Percentiles rank a stretch among this genome's conserved stretches.
phyloP scores from a whole-genome alignment of 208 protist genomes.

The Phytomonas sp. region DNA sequence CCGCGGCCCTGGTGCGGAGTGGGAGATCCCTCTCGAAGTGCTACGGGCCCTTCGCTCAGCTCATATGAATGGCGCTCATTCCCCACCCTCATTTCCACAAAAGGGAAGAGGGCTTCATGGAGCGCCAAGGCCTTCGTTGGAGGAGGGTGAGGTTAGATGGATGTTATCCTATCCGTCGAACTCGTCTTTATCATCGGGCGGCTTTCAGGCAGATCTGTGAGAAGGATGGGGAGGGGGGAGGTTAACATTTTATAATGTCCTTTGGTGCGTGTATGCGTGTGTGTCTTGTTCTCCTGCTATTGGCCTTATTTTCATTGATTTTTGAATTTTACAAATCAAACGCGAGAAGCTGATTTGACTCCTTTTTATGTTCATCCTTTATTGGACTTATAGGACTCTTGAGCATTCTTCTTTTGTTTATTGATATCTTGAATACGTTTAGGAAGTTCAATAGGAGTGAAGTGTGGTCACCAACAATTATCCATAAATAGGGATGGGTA shows the following conservation, averaged over 20 bases:
- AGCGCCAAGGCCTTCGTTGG: background rate
- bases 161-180: too few species aligned
- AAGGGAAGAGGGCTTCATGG: background rate
- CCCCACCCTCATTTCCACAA: background rate
- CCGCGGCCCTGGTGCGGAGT: conserved; percentile 42
- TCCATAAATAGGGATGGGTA: conserved; percentile 36
- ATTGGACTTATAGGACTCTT: conserved; percentile 7
- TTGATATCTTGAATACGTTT: background rate
- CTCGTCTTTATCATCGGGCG: too few species aligned
- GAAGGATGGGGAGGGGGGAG: too few species aligned
- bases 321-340: background rate
- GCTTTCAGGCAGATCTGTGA: too few species aligned
- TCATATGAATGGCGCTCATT: background rate
- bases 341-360: conserved; percentile 1
- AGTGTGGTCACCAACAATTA: background rate
- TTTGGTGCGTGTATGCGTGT: background rate
- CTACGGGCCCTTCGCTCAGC: conserved; percentile 20
- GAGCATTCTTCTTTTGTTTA: background rate
- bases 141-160: too few species aligned
- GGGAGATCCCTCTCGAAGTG: conserved; percentile 53
- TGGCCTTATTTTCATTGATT: background rate
- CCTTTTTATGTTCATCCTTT: conserved; percentile 7
- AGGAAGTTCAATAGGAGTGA: background rate
- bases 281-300: background rate
- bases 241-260: too few species aligned